phyloP scores from a whole-genome alignment of 768 basidiomycete genomes.

The Lactifluus rugatus region DNA sequence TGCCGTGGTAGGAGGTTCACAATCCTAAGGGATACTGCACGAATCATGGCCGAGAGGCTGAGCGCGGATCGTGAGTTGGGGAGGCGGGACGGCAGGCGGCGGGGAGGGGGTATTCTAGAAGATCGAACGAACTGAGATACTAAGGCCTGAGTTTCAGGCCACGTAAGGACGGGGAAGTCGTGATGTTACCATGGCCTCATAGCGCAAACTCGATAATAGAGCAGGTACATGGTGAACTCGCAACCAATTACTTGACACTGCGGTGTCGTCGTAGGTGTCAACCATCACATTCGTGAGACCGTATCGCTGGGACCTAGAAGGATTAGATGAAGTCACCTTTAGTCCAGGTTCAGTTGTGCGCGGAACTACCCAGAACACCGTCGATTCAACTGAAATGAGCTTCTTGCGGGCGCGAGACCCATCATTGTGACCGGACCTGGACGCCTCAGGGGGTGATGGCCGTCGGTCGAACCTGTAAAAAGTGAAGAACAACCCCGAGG shows the following conservation, averaged over 20 bases:
- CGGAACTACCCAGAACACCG: background rate
- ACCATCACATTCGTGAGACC: background rate
- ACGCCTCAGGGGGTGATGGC: background rate
- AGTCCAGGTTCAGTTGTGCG: background rate
- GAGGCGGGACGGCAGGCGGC: background rate
- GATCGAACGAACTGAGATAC: slow-evolving; percentile 9
- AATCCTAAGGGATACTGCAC: background rate
- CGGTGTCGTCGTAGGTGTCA: background rate
- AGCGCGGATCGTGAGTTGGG: background rate
- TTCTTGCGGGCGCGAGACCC: background rate
- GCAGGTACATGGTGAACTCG: background rate
- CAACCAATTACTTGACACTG: background rate
- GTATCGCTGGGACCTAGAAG: background rate
- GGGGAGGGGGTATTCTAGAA: too few species aligned
- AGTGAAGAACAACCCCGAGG: background rate
- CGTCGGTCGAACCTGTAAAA: background rate
- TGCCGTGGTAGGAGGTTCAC: background rate
- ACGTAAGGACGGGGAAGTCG: background rate
- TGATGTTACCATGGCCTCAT: background rate
- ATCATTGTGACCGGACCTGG: background rate
- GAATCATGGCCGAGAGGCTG: background rate
- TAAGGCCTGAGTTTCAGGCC: background rate
- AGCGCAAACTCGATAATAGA: background rate
- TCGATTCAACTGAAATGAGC: background rate
- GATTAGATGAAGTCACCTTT: background rate